Evolutionary conservation across 2,329 filamentous ascomycete genomes (phyloP), one percentile per base, ranked within the genome.

Genomic region (Trichoderma koningiopsis): DNA sequence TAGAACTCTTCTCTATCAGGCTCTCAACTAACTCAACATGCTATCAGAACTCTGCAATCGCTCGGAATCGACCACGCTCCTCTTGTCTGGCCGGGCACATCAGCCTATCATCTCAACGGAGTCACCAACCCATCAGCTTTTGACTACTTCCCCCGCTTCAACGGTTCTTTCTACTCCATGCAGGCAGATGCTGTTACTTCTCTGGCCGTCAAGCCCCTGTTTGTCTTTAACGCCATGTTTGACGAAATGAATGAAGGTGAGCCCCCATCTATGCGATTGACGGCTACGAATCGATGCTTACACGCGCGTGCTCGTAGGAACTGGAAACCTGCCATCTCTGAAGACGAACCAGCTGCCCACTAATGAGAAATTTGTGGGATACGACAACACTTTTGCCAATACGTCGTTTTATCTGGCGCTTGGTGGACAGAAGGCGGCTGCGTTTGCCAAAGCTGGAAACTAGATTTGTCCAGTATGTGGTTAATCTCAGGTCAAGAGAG

Each of bases 211-310:
- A 68, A 68, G 58, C 66, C 66, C 1, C 35, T 68, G 11, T 68
- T 68, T 62, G 66, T 53, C 5, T 68, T 68, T 10, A 68, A 57
- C 43, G 66, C 66, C 66, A 68, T 68, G 57, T 68, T 68, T 62
- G 66, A 68, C 11, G 66, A 68, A 19, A 52, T 68, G 35, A 68
- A 68, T 47, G 66, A 68, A 14, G 66, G 65, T 61, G 3, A 24
- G 65, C 7, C 19, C 5, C 4, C 6, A 11, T 33, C 0, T 13
- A 3, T 24, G 11, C 22, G 2, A 3, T 31, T 7, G 16, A 43
- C 19, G 5, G 29, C 5, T 13, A 16, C 27, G 10, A n/a, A 11
- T 4, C 27, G 13, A 11, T 16, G 4, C 62, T 65, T 13, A 57
- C 22, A 14, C 16, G 14, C 27, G 4, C 19, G 1, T 14, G 14